These are phyloP conservation scores for Cyclostephanos invisitatus DNA, from an alignment of 108 stramenopile genomes.

Conservation along the genomic window DNA sequence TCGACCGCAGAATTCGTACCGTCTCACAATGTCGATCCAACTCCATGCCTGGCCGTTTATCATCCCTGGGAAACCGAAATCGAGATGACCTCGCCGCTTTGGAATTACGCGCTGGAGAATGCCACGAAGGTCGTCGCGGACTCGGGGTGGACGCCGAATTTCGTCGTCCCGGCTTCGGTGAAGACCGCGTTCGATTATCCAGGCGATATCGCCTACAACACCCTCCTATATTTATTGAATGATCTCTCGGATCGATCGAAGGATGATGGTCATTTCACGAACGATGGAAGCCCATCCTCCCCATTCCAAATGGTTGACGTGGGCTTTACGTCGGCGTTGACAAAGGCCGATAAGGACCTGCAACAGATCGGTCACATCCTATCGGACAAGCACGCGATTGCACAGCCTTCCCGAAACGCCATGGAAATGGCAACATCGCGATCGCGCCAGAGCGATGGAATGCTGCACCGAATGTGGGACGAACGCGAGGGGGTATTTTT, in stretches of 20 bases:
- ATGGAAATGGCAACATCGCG: conserved; percentile 14
- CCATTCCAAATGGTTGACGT: conserved; percentile 61
- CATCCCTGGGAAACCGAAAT: conserved; percentile 64
- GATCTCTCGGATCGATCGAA: conserved; percentile 21
- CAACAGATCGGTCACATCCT: conserved; percentile 45
- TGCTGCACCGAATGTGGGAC: conserved; percentile 47
- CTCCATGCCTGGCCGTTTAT: conserved; percentile 25
- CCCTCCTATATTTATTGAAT: conserved; percentile 49
- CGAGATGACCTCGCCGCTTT: conserved; percentile 40
- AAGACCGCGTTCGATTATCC: conserved; percentile 50
- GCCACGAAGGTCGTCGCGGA: conserved; percentile 22
- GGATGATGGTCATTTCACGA: conserved; percentile 5
- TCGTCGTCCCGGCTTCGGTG: conserved; percentile 40
- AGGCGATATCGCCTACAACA: conserved; percentile 41
- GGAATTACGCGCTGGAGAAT: conserved; percentile 34
- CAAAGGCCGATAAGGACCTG: conserved; percentile 50
- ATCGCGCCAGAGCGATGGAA: conserved; percentile 10
- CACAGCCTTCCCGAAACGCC: conserved; percentile 13
- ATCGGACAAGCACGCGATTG: conserved; percentile 28
- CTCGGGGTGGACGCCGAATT: conserved; percentile 29
- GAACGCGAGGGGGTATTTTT: conserved; percentile 33
- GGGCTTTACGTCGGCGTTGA: conserved; percentile 52
- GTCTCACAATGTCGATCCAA: not conserved
- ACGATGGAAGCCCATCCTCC: conserved; percentile 15
- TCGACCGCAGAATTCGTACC: not conserved